Percentiles rank a stretch among this genome's conserved stretches.
These are phyloP conservation scores for Cadophora gregata DNA, from an alignment of 2,329 filamentous ascomycete genomes.

Conservation along the genomic window DNA sequence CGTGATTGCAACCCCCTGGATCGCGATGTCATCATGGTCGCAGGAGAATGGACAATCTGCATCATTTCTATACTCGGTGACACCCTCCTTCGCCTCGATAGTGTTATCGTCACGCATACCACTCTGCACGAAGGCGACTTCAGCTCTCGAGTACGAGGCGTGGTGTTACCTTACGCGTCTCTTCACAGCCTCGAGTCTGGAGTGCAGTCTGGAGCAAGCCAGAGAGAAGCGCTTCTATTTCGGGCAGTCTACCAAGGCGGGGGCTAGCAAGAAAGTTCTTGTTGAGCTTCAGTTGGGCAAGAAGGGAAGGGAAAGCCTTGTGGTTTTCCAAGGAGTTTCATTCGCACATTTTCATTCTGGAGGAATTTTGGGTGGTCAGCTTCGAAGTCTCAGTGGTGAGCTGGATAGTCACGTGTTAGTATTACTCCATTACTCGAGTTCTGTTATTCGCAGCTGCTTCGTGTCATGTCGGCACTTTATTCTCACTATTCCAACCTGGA, in stretches of 20 bases:
- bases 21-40: constrained; percentile 2
- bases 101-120: neutral
- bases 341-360: neutral
- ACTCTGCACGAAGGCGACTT: neutral
- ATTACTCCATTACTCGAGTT: too few species aligned
- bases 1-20: neutral
- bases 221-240: constrained; percentile 1
- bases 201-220: constrained; percentile 1
- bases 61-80: constrained; percentile 8
- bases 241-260: neutral
- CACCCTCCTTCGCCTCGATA: neutral
- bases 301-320: neutral
- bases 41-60: neutral
- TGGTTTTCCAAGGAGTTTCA: neutral
- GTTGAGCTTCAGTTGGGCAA: neutral
- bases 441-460: neutral
- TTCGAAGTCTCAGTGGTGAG: neutral
- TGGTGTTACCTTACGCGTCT: constrained; percentile 7
- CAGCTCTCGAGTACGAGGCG: constrained; percentile 6
- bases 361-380: neutral
- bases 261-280: neutral
- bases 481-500: neutral
- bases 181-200: constrained; percentile 3
- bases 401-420: neutral
- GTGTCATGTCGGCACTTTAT: constrained; percentile 4